Conservation (phyloP, 768 basidiomycete species). For the Scleroderma bovista region DNA sequence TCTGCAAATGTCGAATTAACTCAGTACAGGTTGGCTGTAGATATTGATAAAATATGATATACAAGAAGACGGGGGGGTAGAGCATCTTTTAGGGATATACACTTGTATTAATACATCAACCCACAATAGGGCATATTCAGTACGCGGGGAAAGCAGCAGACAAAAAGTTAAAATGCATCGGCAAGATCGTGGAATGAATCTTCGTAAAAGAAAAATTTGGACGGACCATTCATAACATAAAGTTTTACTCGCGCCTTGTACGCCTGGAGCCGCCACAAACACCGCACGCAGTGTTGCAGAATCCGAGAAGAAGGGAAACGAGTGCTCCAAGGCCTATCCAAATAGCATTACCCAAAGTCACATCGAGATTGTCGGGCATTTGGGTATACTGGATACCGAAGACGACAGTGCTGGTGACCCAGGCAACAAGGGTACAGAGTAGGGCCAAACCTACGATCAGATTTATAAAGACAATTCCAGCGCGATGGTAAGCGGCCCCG, state of each 20-base stretch:
- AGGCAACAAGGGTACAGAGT: slow-evolving; percentile 63
- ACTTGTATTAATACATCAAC: no score
- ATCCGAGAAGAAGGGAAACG: slow-evolving; percentile 57
- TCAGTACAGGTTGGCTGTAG: no score
- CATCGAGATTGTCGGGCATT: slow-evolving; percentile 41
- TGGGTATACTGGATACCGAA: slow-evolving; percentile 65
- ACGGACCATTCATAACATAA: no score
- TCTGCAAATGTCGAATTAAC: no score
- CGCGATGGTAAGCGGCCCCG: slow-evolving; percentile 56
- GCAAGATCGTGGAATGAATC: no score
- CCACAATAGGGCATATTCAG: no score
- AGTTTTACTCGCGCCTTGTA: slow-evolving; percentile 19
- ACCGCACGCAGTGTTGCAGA: slow-evolving; percentile 61
- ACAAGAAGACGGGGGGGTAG: no score
- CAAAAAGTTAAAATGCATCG: no score
- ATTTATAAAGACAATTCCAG: slow-evolving; percentile 74
- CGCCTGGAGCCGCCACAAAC: slow-evolving; percentile 59
- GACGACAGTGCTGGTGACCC: slow-evolving; percentile 75
- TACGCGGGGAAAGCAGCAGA: no score
- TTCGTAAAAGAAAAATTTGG: no score
- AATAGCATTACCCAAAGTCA: slow-evolving; percentile 72
- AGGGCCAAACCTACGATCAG: slow-evolving; percentile 60
- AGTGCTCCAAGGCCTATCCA: slow-evolving; percentile 79
- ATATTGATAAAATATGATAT: no score
- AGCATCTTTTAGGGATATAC: no score